Percentiles rank a stretch among this genome's conserved stretches.
phyloP scores from a whole-genome alignment of 2,329 filamentous ascomycete genomes.

The Madurella mycetomatis region DNA sequence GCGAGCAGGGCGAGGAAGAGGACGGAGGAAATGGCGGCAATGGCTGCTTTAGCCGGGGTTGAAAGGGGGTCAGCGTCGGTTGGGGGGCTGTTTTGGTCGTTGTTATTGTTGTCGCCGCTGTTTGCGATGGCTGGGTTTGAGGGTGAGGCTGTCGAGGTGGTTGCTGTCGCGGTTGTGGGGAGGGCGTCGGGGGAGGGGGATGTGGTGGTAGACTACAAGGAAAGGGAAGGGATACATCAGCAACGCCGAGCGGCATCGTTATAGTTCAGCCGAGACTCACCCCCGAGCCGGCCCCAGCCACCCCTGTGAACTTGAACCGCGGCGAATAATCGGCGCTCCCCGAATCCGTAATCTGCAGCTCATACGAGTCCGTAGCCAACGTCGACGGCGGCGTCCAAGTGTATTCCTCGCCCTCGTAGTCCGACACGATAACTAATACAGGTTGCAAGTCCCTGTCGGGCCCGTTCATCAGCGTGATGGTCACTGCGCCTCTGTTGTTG shows the following conservation, averaged over 20 bases:
- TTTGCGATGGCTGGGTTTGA: background rate
- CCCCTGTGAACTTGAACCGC: slow-evolving; percentile 4
- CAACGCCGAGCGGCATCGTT: too few species aligned
- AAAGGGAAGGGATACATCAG: too few species aligned
- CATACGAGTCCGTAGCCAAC: slow-evolving; percentile 4
- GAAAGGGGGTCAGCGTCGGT: background rate
- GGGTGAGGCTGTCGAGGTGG: too few species aligned
- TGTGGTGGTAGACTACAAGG: too few species aligned
- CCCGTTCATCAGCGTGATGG: slow-evolving; percentile 11
- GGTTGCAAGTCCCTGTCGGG: slow-evolving; percentile 7
- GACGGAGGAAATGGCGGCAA: background rate
- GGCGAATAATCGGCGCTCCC: slow-evolving; percentile 13
- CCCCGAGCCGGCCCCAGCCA: background rate
- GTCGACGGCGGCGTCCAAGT: slow-evolving; percentile 11
- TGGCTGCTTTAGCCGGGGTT: background rate
- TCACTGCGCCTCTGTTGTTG: slow-evolving; percentile 3
- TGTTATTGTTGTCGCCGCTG: background rate
- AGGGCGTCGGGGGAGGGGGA: background rate
- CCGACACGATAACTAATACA: slow-evolving; percentile 2
- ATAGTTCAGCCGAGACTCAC: background rate
- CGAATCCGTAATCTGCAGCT: slow-evolving; percentile 2
- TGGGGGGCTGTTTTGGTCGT: background rate
- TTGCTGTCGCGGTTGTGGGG: background rate
- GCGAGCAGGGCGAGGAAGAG: background rate
- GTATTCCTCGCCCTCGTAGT: background rate